Evolutionary conservation across 495 filamentous ascomycete species (phyloP).

Genomic region (Neurospora africana): DNA sequence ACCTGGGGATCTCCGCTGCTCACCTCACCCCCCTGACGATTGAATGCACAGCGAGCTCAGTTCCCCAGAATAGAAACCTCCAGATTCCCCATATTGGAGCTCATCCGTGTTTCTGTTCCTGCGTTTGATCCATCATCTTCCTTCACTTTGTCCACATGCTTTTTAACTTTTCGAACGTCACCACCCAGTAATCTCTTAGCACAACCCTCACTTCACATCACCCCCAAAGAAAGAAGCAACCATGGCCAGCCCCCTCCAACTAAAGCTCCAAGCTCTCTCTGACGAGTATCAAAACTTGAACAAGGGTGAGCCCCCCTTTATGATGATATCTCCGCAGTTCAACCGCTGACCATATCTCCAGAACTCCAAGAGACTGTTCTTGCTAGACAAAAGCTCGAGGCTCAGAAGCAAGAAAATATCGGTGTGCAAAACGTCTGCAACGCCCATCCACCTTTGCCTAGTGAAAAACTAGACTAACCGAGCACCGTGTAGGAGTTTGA

Average conservation of each 20-base stretch:
- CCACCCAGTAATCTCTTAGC: background rate
- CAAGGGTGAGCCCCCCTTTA: slow-evolving; percentile 43
- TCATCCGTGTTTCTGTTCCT: background rate
- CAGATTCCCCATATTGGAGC: background rate
- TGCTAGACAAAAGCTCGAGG: slow-evolving; percentile 86
- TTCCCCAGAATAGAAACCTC: background rate
- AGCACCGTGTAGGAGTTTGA: slow-evolving; percentile 59
- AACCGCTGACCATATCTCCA: slow-evolving; percentile 22
- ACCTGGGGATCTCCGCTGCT: background rate
- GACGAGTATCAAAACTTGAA: slow-evolving; percentile 84
- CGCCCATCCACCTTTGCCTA: no score
- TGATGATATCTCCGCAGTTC: background rate
- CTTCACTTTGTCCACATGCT: background rate
- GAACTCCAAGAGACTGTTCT: slow-evolving; percentile 67
- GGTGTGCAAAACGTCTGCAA: slow-evolving; percentile 83
- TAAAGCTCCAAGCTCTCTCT: slow-evolving; percentile 64
- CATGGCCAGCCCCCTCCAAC: slow-evolving; percentile 40
- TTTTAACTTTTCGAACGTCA: background rate
- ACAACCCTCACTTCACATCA: background rate
- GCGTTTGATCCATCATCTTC: background rate
- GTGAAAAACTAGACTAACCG: background rate
- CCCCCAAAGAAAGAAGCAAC: background rate
- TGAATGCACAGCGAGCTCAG: background rate
- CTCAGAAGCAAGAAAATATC: slow-evolving; percentile 85
- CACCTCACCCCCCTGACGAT: background rate